Evolutionary conservation across 495 filamentous ascomycete genomes (phyloP).

Genomic region (Hyphodiscus hymeniophilus): DNA sequence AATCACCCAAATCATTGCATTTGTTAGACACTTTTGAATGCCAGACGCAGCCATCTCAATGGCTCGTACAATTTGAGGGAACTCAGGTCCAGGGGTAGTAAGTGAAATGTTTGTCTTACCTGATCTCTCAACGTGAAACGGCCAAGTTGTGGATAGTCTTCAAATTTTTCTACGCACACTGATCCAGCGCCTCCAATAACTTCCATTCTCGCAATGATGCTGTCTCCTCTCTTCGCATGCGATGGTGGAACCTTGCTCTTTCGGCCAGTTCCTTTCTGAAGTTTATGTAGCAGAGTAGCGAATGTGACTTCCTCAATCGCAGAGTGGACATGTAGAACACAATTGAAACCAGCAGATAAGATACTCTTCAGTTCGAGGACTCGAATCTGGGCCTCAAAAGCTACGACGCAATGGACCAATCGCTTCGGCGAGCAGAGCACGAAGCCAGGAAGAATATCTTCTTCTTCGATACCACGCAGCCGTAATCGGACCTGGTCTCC

Average conservation of each 20-base stretch:
- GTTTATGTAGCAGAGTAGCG: conserved; percentile 75
- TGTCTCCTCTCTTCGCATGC: conserved; percentile 86
- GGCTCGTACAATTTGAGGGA: no score
- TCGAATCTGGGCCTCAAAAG: conserved; percentile 94
- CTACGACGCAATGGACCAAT: conserved; percentile 77
- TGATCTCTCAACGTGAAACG: conserved; percentile 93
- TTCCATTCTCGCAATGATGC: conserved; percentile 87
- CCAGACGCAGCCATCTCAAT: no score
- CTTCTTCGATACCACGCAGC: conserved; percentile 90
- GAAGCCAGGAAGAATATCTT: conserved; percentile 95
- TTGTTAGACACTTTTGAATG: no score
- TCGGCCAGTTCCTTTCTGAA: conserved; percentile 91
- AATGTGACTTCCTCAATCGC: conserved; percentile 96
- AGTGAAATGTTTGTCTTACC: conserved; percentile 38
- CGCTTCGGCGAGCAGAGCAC: conserved; percentile 90
- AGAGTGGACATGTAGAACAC: conserved; percentile 80
- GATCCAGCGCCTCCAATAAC: conserved; percentile 74
- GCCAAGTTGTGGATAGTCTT: conserved; percentile 89
- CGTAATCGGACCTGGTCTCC: conserved; percentile 94
- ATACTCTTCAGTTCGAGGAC: conserved; percentile 95
- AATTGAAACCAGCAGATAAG: conserved; percentile 84
- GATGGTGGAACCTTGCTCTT: conserved; percentile 89
- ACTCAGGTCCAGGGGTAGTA: no score
- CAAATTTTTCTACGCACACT: conserved; percentile 88
- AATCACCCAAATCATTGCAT: no score